phyloP scores from a whole-genome alignment of 2,329 filamentous ascomycete genomes.

The Cytospora paraplurivora region DNA sequence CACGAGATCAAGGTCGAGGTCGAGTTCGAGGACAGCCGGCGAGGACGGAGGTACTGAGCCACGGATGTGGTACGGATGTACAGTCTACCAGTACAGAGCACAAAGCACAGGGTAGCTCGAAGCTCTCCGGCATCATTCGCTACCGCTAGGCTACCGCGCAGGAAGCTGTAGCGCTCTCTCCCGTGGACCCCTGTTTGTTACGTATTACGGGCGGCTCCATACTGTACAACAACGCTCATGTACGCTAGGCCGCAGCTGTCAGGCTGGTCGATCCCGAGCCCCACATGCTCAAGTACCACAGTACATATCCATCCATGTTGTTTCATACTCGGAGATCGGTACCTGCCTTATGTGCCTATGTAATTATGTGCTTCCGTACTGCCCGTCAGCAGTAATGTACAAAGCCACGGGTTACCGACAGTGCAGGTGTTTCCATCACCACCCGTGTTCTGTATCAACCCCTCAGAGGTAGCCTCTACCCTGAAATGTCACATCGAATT shows the following conservation, averaged over 20 bases:
- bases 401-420: too few species aligned
- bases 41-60: not conserved
- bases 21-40: not conserved
- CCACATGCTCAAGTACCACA: not conserved
- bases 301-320: not conserved
- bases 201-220: not conserved
- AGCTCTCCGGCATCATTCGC: not conserved
- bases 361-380: too few species aligned
- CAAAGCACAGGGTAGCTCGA: not conserved
- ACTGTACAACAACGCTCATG: not conserved
- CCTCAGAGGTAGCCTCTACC: not conserved
- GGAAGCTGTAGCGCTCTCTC: too few species aligned
- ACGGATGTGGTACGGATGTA: too few species aligned
- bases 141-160: too few species aligned
- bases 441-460: not conserved
- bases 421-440: too few species aligned
- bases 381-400: too few species aligned
- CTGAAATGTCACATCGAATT: too few species aligned
- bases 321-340: too few species aligned
- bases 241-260: conserved; percentile 15
- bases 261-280: not conserved
- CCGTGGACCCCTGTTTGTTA: not conserved
- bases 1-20: not conserved
- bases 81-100: not conserved
- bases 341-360: too few species aligned